These are phyloP conservation scores for Naganishia liquefaciens DNA, from an alignment of 1,284 basidiomycete genomes.

Conservation along the genomic window DNA sequence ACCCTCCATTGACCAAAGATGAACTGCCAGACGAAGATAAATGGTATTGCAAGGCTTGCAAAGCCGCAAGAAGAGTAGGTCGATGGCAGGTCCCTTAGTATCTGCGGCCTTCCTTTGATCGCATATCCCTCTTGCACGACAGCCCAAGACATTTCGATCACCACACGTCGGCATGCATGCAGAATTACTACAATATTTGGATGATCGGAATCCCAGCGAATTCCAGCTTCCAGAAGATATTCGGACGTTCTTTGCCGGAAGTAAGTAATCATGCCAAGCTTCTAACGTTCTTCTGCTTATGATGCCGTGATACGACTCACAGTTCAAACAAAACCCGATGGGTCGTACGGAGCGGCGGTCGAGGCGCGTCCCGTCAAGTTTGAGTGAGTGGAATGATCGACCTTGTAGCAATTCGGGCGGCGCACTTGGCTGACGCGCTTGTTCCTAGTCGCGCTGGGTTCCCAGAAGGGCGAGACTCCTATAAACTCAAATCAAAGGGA, in stretches of 20 bases:
- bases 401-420: no score
- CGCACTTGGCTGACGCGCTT: slow-evolving; percentile 27
- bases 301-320: neutral
- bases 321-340: slow-evolving; percentile 73
- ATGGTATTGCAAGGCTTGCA: slow-evolving; percentile 74
- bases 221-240: slow-evolving; percentile 86
- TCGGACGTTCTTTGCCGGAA: slow-evolving; percentile 73
- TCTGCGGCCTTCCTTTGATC: neutral
- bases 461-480: slow-evolving; percentile 86
- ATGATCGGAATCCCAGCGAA: slow-evolving; percentile 60
- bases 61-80: slow-evolving; percentile 42
- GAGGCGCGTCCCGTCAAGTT: slow-evolving; percentile 75
- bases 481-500: slow-evolving; percentile 82
- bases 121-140: neutral
- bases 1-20: slow-evolving; percentile 85
- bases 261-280: slow-evolving; percentile 34
- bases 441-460: slow-evolving; percentile 74
- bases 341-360: slow-evolving; percentile 73
- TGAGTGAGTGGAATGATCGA: slow-evolving; percentile 52
- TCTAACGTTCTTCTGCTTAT: neutral
- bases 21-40: slow-evolving; percentile 81
- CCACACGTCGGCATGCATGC: slow-evolving; percentile 39
- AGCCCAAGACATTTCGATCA: slow-evolving; percentile 13
- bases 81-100: slow-evolving; percentile 6
- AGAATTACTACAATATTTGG: slow-evolving; percentile 41